Evolutionary conservation across 202 grass and related monocot genomes (phyloP), one percentile per base, ranked within the genome.

Genomic region (Tripidium arundinaceum): DNA sequence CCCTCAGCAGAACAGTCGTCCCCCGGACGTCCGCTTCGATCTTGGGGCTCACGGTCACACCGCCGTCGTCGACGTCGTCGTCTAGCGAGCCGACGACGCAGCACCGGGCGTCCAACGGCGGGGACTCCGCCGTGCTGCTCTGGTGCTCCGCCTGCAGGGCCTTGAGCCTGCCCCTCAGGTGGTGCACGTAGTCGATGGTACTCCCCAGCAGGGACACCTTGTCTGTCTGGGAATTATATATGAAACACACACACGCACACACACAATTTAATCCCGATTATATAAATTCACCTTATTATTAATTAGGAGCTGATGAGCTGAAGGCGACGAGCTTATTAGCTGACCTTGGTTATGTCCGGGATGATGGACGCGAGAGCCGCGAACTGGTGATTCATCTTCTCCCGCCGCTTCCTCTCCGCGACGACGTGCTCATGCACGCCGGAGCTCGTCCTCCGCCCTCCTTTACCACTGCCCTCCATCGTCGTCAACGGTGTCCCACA

Each of bases 311-410:
- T 45, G 13, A 49, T 54, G 16, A 8, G 21, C 37, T 15, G 38
- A 71, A 15, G 7, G 24, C 66, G 12, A 11, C 18, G 40, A 2
- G 25, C 2, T 42, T 7, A 29, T 10, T 62, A 11, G 38, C 37
- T 75, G 2, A 77, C 82, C 82, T 85, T 79, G 67, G 66, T 54
- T 12, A 65, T 65, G 57, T 79, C 83, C 0, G 83, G 83, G 75
- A 85, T 18, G 58, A 85, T 72, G 18, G 83, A 85, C 5, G 75
- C 58, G 0, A 85, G 83, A 6, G 67, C 41, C 7, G 75, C 67
- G 25, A 85, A 85, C 46, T 79, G 83, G 12, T 26, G 66, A 4
- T 85, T 43, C 83, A 79, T 54, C 58, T 72, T 85, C 75, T 79
- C 58, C 22, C 83, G 76, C 1, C 83, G 66, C 75, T 25, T 79